Percentiles rank a stretch among this genome's conserved stretches.
Evolutionary conservation across 1,284 basidiomycete species (phyloP).

Genomic region (Stygiomarasmius scandens): DNA sequence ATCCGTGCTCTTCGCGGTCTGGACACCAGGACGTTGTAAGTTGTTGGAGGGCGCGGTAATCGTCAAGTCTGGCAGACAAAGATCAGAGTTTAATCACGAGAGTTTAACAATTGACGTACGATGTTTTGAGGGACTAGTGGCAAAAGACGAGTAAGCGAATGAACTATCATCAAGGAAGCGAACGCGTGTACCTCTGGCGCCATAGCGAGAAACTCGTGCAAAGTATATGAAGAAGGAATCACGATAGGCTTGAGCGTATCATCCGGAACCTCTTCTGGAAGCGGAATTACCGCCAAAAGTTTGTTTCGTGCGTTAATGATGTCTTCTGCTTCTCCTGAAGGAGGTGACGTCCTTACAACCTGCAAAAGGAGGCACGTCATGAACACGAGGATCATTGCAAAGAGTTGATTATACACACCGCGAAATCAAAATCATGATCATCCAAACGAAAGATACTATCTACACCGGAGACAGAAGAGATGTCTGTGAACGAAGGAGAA

Average conservation of each 20-base stretch:
- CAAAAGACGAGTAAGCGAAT: slow-evolving; percentile 16
- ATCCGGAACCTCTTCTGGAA: slow-evolving; percentile 62
- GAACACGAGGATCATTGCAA: too few species aligned
- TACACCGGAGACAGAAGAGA: background rate
- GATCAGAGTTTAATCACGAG: too few species aligned
- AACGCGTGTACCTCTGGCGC: slow-evolving; percentile 52
- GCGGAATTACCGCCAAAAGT: slow-evolving; percentile 57
- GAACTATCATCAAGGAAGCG: slow-evolving; percentile 4
- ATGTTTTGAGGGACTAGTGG: slow-evolving; percentile 48
- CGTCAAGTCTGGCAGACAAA: slow-evolving; percentile 48
- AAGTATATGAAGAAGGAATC: slow-evolving; percentile 59
- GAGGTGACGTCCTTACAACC: slow-evolving; percentile 19
- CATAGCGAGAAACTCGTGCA: slow-evolving; percentile 71
- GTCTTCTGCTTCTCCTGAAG: slow-evolving; percentile 46
- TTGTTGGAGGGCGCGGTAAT: slow-evolving; percentile 67
- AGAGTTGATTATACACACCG: background rate
- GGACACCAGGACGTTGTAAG: slow-evolving; percentile 74
- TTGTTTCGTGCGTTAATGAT: slow-evolving; percentile 56
- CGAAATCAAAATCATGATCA: slow-evolving; percentile 9
- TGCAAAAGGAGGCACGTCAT: background rate
- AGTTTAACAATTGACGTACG: slow-evolving; percentile 45
- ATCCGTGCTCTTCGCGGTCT: slow-evolving; percentile 78
- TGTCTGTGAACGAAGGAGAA: background rate
- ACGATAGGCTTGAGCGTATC: slow-evolving; percentile 67
- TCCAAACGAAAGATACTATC: slow-evolving; percentile 6